phyloP scores from a whole-genome alignment of 2,329 filamentous ascomycete genomes.

The Nemania abortiva region DNA sequence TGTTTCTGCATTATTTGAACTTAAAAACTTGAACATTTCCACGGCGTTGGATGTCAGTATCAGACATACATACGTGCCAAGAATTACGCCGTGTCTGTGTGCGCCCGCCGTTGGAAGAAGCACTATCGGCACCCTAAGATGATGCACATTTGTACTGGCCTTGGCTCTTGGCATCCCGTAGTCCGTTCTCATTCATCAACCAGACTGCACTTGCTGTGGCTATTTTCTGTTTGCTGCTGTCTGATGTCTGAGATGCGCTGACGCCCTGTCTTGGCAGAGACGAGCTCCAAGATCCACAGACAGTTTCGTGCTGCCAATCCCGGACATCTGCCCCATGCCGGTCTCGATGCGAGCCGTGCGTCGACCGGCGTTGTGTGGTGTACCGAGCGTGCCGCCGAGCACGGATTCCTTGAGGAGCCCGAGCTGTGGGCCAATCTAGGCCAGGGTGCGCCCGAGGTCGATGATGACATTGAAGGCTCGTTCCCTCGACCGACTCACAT shows the following conservation, averaged over 20 bases:
- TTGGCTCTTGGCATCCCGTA: constrained; percentile 49
- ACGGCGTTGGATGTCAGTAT: constrained; percentile 30
- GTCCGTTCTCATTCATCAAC: constrained; percentile 10
- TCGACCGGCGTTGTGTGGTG: constrained; percentile 97
- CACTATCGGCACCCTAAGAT: constrained; percentile 33
- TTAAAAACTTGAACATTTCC: constrained; percentile 12
- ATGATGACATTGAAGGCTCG: constrained; percentile 90
- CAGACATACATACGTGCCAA: constrained; percentile 44
- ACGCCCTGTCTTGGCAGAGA: constrained; percentile 67
- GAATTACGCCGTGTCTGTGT: constrained; percentile 29
- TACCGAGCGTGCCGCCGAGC: constrained; percentile 86
- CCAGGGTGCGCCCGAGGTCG: constrained; percentile 93
- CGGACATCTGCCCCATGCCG: constrained; percentile 90
- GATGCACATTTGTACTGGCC: constrained; percentile 41
- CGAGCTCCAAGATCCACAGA: constrained; percentile 84
- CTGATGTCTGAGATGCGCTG: constrained; percentile 33
- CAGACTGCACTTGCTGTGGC: constrained; percentile 28
- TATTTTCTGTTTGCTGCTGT: constrained; percentile 10
- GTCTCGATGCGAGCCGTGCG: constrained; percentile 86
- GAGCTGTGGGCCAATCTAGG: constrained; percentile 91
- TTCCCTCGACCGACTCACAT: constrained; percentile 85
- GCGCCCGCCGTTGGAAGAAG: constrained; percentile 19
- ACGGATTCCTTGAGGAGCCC: constrained; percentile 87
- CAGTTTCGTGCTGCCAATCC: constrained; percentile 92
- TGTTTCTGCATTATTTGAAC: constrained; percentile 28